phyloP scores from a whole-genome alignment of 192 early-diverging fungal genomes.

The Allomyces macrogynus region DNA sequence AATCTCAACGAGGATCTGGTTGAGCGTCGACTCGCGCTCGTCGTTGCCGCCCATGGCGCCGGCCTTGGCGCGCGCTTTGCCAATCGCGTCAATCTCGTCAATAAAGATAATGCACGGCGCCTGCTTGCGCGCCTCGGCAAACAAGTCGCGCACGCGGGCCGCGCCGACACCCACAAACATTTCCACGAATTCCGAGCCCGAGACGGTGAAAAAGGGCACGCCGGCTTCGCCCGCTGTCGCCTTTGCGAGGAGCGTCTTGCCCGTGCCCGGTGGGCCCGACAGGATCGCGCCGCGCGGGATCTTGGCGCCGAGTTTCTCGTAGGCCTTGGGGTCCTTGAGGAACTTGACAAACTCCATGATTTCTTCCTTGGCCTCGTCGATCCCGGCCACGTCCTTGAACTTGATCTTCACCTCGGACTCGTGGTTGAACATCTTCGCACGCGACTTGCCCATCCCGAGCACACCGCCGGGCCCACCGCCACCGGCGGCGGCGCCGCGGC shows the following conservation, averaged over 20 bases:
- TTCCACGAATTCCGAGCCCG: conserved; percentile 97
- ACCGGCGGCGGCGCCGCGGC: conserved; percentile 28
- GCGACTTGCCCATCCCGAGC: conserved; percentile 89
- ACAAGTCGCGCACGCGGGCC: conserved; percentile 78
- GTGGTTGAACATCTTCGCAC: conserved; percentile 91
- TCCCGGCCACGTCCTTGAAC: conserved; percentile 97
- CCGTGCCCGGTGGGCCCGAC: conserved; percentile 80
- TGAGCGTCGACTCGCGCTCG: conserved; percentile 90
- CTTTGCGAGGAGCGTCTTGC: conserved; percentile 95
- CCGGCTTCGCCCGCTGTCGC: conserved; percentile 98
- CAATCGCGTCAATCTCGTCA: conserved; percentile 98
- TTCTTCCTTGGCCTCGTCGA: conserved; percentile 98
- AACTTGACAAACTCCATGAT: conserved; percentile 99
- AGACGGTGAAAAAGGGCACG: conserved; percentile 93
- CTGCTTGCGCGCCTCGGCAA: conserved; percentile 90
- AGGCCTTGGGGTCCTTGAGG: conserved; percentile 76
- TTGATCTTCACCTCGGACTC: conserved; percentile 89
- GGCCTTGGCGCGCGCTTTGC: conserved; percentile 84
- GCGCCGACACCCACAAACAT: conserved; percentile 99
- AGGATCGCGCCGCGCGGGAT: conserved; percentile 97
- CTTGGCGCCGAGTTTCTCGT: conserved; percentile 88
- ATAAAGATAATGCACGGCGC: conserved; percentile 98
- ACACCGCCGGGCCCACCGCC: conserved; percentile 57
- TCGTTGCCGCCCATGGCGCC: conserved; percentile 86
- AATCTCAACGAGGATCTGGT: conserved; percentile 99